Base-by-base conservation (phyloP, 192 early-diverging fungal species). In the Coemansia erecta region DNA sequence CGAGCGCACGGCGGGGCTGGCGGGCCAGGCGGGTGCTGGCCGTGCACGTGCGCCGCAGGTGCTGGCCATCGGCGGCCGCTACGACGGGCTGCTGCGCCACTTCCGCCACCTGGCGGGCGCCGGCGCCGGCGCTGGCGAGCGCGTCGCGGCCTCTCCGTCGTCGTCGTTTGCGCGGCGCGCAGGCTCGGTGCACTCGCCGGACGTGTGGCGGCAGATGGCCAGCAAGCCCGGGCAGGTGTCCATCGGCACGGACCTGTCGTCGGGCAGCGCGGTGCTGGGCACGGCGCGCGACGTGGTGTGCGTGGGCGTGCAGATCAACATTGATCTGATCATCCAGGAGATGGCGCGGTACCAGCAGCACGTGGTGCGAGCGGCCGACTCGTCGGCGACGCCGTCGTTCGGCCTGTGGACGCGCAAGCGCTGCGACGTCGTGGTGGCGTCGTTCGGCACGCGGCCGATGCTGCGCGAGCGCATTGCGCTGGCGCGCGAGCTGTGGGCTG, bases 241-340 rank as follows among this genome's bases (percentile, higher is more conserved):
- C 14, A 76, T 76, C 15, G 73, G 73, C 28, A 76, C 73, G 9
- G 65, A 64, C 40, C 53, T 71, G 35, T 77, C 81, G 15, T 64
- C 48, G 2, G 71, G 68, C 21, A 77, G 67, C 46, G 68, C 72
- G 8, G 72, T 63, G 4, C 56, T 70, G 14, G 67, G 73, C 33
- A 69, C 66, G 1, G 74, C 66, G 2, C 64, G 64, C 15, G 73
- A 67, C 43, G 80, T 82, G 8, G 80, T 73, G 18, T 90, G 85
- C 23, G 85, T 92, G 43, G 94, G 94, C 10, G 88, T 90, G 39
- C 91, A 92, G 68, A 90, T 94, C 66, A 89, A 88, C 39, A 70
- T 89, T 48, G 86, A 88, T 66, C 85, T 86, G 64, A 77, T 89
- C 23, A 82, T 90, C 26, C 72, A 70, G 13, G 82, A 85, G 33